phyloP scores from a whole-genome alignment of 345 rosid genomes.

The Ailanthus altissimus region DNA sequence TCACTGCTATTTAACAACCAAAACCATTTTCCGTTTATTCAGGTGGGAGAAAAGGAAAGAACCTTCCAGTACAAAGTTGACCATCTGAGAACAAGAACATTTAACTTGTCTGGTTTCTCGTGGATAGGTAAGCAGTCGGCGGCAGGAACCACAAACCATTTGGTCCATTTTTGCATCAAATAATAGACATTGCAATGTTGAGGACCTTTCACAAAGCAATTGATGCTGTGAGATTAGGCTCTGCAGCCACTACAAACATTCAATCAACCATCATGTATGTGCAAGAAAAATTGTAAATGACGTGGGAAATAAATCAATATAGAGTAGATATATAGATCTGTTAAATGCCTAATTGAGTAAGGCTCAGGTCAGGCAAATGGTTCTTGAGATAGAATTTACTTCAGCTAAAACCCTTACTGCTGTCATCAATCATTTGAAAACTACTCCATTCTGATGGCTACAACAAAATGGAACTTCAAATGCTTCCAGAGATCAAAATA shows the following conservation, averaged over 20 bases:
- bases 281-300: not conserved
- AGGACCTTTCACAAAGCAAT: not conserved
- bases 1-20: not conserved
- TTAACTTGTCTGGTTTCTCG: constrained; percentile 61
- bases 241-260: not conserved
- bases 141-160: constrained; percentile 96
- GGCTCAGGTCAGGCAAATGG: not conserved
- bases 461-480: not conserved
- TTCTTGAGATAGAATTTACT: not conserved
- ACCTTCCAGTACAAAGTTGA: constrained; percentile 90
- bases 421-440: not conserved
- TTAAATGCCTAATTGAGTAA: not conserved
- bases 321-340: not conserved
- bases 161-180: constrained; percentile 61
- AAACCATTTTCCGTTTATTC: constrained; percentile 4
- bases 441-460: not conserved
- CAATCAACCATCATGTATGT: not conserved
- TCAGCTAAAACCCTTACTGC: not conserved
- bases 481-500: not conserved
- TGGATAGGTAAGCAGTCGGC: constrained; percentile 69
- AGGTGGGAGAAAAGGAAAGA: constrained; percentile 20
- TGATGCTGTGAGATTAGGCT: not conserved
- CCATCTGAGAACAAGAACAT: constrained; percentile 67
- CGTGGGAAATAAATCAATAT: not conserved
- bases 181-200: not conserved